phyloP scores from a whole-genome alignment of 257 asterid species.

The Solanum corneliomulleri region DNA sequence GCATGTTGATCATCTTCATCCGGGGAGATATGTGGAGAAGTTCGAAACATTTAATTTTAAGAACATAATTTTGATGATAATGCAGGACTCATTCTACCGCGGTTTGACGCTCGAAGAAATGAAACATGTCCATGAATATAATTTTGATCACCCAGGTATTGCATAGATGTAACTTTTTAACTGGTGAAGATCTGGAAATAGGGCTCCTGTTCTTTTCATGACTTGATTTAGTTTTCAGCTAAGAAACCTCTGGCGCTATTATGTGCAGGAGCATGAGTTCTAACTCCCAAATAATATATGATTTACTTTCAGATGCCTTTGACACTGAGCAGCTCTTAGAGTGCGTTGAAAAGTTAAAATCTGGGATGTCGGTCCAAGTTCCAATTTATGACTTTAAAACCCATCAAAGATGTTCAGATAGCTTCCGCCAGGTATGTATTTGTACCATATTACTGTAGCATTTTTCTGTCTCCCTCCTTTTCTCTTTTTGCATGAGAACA shows the following conservation, averaged over 20 bases:
- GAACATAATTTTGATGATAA: background rate
- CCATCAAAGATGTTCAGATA: slow-evolving; percentile 74
- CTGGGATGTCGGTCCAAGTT: slow-evolving; percentile 74
- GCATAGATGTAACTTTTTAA: background rate
- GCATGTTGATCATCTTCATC: background rate
- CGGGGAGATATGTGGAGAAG: background rate
- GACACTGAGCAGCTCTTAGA: slow-evolving; percentile 98
- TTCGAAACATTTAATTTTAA: background rate
- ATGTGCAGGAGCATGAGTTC: background rate
- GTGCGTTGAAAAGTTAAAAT: slow-evolving; percentile 57
- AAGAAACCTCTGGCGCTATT: background rate
- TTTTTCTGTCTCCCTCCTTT: background rate
- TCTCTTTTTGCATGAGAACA: background rate
- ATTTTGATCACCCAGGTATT: slow-evolving; percentile 97
- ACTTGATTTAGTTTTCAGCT: background rate
- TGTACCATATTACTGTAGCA: background rate
- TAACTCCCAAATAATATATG: background rate
- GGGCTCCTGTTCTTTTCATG: too few relatives aligned
- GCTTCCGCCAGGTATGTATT: slow-evolving; percentile 76
- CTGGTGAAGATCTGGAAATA: background rate
- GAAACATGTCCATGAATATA: slow-evolving; percentile 72
- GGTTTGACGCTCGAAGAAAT: slow-evolving; percentile 83
- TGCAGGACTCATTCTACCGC: slow-evolving; percentile 93
- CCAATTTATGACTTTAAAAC: slow-evolving; percentile 93
- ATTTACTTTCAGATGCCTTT: slow-evolving; percentile 69